Conservation (phyloP, 2,329 filamentous ascomycete genomes). For the Exophiala viscosa region DNA sequence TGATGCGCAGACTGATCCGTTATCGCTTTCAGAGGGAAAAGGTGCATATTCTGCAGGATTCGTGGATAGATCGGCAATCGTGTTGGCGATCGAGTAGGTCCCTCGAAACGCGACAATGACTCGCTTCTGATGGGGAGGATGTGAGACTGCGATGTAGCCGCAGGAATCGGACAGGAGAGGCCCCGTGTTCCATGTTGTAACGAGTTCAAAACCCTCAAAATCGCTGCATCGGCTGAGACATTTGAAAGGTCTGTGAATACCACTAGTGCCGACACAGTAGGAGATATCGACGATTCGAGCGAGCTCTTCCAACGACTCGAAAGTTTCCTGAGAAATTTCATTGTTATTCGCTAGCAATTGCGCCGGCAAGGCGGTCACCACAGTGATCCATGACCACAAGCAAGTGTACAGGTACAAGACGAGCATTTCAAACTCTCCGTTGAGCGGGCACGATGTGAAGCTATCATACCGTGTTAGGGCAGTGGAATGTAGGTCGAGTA, state of each 20-base stretch:
- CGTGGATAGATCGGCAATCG: constrained; percentile 83
- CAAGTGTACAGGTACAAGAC: background rate
- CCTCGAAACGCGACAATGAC: constrained; percentile 89
- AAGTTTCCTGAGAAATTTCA: constrained; percentile 60
- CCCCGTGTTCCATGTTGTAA: constrained; percentile 87
- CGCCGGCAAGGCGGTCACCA: constrained; percentile 14
- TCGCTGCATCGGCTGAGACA: constrained; percentile 83
- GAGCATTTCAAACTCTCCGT: constrained; percentile 6
- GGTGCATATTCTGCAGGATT: constrained; percentile 86
- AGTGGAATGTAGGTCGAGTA: background rate
- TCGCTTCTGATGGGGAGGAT: constrained; percentile 55
- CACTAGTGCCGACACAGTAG: constrained; percentile 85
- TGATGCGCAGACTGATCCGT: constrained; percentile 26
- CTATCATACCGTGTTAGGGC: background rate
- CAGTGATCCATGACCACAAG: constrained; percentile 10
- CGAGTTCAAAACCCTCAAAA: constrained; percentile 73
- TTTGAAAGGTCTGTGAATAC: constrained; percentile 75
- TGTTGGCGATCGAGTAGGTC: constrained; percentile 90
- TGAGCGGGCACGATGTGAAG: background rate
- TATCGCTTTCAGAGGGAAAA: constrained; percentile 59
- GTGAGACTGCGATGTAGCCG: constrained; percentile 88
- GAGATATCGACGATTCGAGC: constrained; percentile 90
- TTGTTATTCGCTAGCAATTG: constrained; percentile 4
- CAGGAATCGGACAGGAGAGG: constrained; percentile 82
- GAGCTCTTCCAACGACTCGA: constrained; percentile 77